These are phyloP conservation scores for Sporisorium reilianum DNA, from an alignment of 1,284 basidiomycete species.

Conservation along the genomic window DNA sequence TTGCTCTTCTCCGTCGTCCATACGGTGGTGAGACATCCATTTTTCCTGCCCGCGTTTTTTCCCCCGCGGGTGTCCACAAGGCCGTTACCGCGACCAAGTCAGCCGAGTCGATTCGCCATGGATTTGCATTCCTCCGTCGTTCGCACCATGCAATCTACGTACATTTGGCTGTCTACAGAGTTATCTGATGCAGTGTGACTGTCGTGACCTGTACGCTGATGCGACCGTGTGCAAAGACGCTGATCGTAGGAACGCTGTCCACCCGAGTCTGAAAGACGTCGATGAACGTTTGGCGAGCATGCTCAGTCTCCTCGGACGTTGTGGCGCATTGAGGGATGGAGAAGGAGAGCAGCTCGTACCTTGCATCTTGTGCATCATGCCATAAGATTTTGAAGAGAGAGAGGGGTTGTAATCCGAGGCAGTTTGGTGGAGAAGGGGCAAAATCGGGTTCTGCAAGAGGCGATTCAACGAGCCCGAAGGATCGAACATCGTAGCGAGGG, in stretches of 20 bases:
- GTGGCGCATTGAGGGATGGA: constrained; percentile 21
- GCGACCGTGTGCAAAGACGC: constrained; percentile 10
- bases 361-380: neutral
- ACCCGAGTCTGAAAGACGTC: constrained; percentile 14
- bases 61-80: too few relatives aligned
- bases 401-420: constrained; percentile 25
- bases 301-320: neutral
- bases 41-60: constrained; percentile 33
- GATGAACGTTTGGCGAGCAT: neutral
- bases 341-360: constrained; percentile 23
- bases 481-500: constrained; percentile 11
- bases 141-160: too few relatives aligned
- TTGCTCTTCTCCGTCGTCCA: neutral
- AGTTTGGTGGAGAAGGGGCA: constrained; percentile 19
- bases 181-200: constrained; percentile 27
- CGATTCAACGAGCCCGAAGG: neutral
- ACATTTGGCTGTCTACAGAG: too few relatives aligned
- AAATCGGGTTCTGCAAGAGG: neutral
- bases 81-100: too few relatives aligned
- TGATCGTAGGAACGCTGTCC: neutral
- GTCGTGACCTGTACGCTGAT: constrained; percentile 1
- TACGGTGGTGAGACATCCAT: neutral
- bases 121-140: too few relatives aligned
- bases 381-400: constrained; percentile 15
- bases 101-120: too few relatives aligned